Conservation (phyloP, 1,284 basidiomycete species). For the Pisolithus thermaeus region DNA sequence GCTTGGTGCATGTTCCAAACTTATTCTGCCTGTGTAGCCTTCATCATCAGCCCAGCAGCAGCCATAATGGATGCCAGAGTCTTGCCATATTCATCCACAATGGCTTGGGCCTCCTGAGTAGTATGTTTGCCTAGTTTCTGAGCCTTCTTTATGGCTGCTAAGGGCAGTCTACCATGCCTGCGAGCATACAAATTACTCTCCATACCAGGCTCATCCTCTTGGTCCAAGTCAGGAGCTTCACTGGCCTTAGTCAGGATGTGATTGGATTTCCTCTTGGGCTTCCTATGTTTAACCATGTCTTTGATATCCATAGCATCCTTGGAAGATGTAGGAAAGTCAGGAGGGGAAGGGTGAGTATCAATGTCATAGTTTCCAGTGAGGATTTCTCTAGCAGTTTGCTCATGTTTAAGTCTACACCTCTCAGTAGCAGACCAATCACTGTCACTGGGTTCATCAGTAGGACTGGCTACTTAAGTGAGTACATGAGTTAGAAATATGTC, state of each 20-base stretch:
- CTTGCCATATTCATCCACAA: slow-evolving; percentile 6
- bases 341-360: neutral
- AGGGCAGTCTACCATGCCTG: too few species aligned
- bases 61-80: neutral
- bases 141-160: neutral
- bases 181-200: too few species aligned
- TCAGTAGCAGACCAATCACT: neutral
- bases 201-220: too few species aligned
- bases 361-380: neutral
- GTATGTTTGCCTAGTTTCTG: neutral
- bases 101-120: neutral
- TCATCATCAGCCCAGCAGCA: neutral
- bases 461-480: neutral
- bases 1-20: slow-evolving; percentile 4
- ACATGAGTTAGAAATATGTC: too few species aligned
- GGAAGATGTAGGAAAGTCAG: neutral
- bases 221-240: neutral
- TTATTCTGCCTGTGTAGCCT: neutral
- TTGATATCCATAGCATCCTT: neutral
- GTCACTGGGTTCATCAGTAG: neutral
- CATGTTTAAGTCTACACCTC: neutral
- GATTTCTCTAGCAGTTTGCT: neutral
- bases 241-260: neutral
- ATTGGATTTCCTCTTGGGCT: neutral
- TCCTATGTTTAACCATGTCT: neutral